Evolutionary conservation across 495 filamentous ascomycete genomes (phyloP), one percentile per base, ranked within the genome.

Genomic region (Cryomyces minteri): DNA sequence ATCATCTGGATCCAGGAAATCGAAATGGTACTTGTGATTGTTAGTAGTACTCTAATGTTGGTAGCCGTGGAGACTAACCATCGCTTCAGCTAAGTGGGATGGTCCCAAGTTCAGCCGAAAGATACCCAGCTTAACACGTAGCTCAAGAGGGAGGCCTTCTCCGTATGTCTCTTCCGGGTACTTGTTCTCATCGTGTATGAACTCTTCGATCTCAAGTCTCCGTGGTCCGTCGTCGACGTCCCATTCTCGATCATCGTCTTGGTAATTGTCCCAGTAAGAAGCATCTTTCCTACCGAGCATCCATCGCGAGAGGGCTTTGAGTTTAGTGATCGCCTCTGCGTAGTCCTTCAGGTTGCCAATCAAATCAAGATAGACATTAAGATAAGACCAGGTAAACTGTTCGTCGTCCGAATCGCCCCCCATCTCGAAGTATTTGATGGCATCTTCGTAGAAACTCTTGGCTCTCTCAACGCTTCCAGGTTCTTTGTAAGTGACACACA

Each of bases 181-280:
- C 44, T 59, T 55, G 14, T 25, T 25, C 18, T 25, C 18, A 25
- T 62, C 66, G 12, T 67, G 66, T n/a, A 65, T 52, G 54, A 75
- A 82, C 5, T 71, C 71, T 28, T 70, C 62, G 10, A 72, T 63
- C 31, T 75, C 68, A 33, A 65, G 65, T 36, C 76, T 66, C 36
- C 87, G 72, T 31, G 83, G 77, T 3, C 69, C 67, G 62, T 88
- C 74, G 30, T 76, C 71, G 4, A 71, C 51, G 55, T 98, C 90
- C 82, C 85, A 98, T 66, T 98, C 90, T 46, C 87, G 72, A 60
- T 98, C 90, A 25, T 25, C 18, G 56, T 96, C 86, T 5, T 73
- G 67, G 50, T 74, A 70, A n/a, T 69, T 56, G 44, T 94, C 81
- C 90, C 90, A 98, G 53, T 76, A 85, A 9, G 45, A 56, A 54